phyloP scores from a whole-genome alignment of 108 stramenopile genomes.

The Discostella pseudostelligera region DNA sequence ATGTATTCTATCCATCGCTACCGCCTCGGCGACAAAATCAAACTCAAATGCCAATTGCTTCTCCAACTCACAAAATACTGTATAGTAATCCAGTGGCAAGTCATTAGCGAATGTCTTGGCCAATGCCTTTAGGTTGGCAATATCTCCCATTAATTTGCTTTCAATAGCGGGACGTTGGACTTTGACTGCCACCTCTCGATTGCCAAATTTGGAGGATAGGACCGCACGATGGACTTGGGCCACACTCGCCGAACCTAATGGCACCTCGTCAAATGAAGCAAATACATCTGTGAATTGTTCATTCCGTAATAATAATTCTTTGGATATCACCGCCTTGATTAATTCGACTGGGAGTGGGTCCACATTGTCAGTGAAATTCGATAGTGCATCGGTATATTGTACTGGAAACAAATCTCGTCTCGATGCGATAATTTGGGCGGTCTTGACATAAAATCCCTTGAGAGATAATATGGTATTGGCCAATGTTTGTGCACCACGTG shows the following conservation, averaged over 20 bases:
- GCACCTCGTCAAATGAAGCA: constrained; percentile 82
- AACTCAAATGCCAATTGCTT: constrained; percentile 88
- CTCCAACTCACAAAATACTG: constrained; percentile 88
- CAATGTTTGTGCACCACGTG: constrained; percentile 73
- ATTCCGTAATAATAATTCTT: constrained; percentile 59
- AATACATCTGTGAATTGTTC: constrained; percentile 84
- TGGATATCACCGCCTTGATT: constrained; percentile 68
- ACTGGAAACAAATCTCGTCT: constrained; percentile 88
- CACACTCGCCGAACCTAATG: constrained; percentile 77
- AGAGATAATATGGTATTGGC: constrained; percentile 75
- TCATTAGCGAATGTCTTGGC: constrained; percentile 75
- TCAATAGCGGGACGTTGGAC: constrained; percentile 92
- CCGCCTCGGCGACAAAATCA: constrained; percentile 95
- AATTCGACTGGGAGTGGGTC: constrained; percentile 84
- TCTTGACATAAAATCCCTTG: constrained; percentile 96
- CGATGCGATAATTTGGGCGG: constrained; percentile 86
- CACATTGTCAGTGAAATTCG: constrained; percentile 82
- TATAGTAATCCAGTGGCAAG: constrained; percentile 93
- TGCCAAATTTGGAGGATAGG: constrained; percentile 73
- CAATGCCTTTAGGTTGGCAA: constrained; percentile 85
- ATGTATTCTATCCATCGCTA: constrained; percentile 91
- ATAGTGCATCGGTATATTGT: constrained; percentile 85
- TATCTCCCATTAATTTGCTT: constrained; percentile 89
- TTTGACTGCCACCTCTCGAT: constrained; percentile 92
- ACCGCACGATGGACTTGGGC: constrained; percentile 95